Conservation (phyloP, 1,139 yeast genomes). For the Pichia sp. region DNA sequence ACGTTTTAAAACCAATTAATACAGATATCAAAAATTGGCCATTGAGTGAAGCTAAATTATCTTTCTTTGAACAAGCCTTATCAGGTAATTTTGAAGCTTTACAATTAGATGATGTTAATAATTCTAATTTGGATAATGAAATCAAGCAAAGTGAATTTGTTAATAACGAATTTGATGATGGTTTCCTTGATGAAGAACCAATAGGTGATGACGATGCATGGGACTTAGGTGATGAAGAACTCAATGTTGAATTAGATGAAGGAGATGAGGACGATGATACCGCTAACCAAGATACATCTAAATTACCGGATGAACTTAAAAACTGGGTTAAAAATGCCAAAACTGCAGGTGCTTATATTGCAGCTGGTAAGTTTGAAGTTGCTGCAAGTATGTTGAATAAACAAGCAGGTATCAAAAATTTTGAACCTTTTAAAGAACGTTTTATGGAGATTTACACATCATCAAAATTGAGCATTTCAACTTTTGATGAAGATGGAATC, state of each 20-base stretch:
- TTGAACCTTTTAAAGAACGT: conserved; percentile 79
- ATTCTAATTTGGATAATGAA: not conserved
- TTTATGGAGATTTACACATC: conserved; percentile 80
- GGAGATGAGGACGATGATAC: conserved; percentile 47
- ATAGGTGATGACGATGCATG: conserved; percentile 52
- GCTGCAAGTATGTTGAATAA: conserved; percentile 89
- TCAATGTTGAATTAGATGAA: conserved; percentile 55
- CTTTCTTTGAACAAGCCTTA: conserved; percentile 81
- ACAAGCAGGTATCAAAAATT: conserved; percentile 79
- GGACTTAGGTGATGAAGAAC: conserved; percentile 54
- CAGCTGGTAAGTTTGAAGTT: conserved; percentile 94
- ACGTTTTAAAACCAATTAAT: conserved; percentile 43
- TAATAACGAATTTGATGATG: conserved; percentile 31
- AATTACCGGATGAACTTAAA: conserved; percentile 56
- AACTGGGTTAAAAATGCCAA: conserved; percentile 86
- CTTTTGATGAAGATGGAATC: conserved; percentile 42
- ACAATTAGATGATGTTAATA: conserved; percentile 39
- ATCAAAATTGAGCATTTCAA: conserved; percentile 68
- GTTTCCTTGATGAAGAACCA: conserved; percentile 33
- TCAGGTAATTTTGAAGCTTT: conserved; percentile 70
- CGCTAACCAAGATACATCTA: conserved; percentile 33
- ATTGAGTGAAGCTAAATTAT: conserved; percentile 59
- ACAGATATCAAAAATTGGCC: conserved; percentile 64
- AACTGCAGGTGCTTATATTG: conserved; percentile 87
- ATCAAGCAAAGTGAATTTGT: not conserved